These are phyloP conservation scores for Rhizoclosmatium globosum DNA, from an alignment of 192 early-diverging fungal species.

Conservation along the genomic window DNA sequence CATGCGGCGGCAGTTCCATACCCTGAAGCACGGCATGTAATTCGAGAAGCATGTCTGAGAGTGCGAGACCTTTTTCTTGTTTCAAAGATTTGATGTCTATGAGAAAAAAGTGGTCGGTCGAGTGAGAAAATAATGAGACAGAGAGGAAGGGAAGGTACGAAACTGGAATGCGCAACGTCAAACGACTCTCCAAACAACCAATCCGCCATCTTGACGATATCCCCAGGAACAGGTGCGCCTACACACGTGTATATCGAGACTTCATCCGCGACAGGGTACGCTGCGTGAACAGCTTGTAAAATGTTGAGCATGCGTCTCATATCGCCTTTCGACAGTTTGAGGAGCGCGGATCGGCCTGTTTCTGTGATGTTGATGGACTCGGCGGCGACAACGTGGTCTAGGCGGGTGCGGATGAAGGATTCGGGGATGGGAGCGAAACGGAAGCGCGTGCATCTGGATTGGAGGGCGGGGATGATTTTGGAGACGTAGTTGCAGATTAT, in stretches of 20 bases:
- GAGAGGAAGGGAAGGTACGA: slow-evolving; percentile 29
- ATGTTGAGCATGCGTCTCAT: slow-evolving; percentile 98
- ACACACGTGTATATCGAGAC: slow-evolving; percentile 91
- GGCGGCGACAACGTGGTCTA: slow-evolving; percentile 55
- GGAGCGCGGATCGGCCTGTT: slow-evolving; percentile 81
- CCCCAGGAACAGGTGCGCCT: slow-evolving; percentile 86
- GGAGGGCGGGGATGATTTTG: slow-evolving; percentile 97
- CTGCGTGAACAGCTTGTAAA: slow-evolving; percentile 89
- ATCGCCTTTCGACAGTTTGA: slow-evolving; percentile 90
- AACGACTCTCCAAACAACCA: slow-evolving; percentile 91
- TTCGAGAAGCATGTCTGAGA: slow-evolving; percentile 90
- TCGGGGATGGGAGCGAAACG: slow-evolving; percentile 88
- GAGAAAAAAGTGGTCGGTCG: not conserved
- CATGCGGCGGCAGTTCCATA: slow-evolving; percentile 78
- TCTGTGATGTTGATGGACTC: slow-evolving; percentile 78
- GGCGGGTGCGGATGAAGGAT: slow-evolving; percentile 79
- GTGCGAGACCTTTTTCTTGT: slow-evolving; percentile 84
- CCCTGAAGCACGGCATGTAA: slow-evolving; percentile 69
- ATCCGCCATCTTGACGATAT: slow-evolving; percentile 76
- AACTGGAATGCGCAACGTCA: slow-evolving; percentile 67
- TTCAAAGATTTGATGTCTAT: slow-evolving; percentile 80
- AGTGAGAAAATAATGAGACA: not conserved
- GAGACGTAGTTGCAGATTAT: slow-evolving; percentile 99
- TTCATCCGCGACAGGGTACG: slow-evolving; percentile 78
- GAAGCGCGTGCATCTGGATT: slow-evolving; percentile 98